Percentiles rank a stretch among this genome's conserved stretches.
Evolutionary conservation across 176 grass and related monocot genomes (phyloP).

Genomic region (Zoysia pacifica): DNA sequence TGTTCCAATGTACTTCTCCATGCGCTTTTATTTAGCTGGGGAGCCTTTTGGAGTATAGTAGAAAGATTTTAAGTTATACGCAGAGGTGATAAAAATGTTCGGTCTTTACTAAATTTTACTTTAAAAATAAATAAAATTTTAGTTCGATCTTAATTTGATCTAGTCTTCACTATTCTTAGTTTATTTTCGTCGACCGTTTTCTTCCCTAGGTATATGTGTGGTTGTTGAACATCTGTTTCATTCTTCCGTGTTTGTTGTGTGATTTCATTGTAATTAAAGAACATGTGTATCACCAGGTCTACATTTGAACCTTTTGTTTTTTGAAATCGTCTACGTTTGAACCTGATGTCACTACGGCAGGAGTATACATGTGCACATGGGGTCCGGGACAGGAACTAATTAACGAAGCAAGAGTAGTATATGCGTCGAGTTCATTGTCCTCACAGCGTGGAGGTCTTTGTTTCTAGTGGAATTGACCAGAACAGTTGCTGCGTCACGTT

Average conservation of each 20-base stretch:
- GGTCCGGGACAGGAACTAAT: not conserved
- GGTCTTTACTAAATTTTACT: no score
- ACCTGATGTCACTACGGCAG: not conserved
- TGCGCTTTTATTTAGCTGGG: not conserved
- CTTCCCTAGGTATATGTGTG: no score
- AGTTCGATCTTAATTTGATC: no score
- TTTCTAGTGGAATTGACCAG: not conserved
- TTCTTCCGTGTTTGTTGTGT: not conserved
- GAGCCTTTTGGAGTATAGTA: no score
- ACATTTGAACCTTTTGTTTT: no score
- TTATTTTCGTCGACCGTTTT: no score
- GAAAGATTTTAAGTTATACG: no score
- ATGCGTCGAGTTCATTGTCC: not conserved
- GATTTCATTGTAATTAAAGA: not conserved
- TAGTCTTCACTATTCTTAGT: no score
- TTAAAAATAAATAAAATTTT: no score
- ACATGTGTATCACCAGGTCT: not conserved
- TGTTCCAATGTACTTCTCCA: not conserved
- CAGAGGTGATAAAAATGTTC: no score
- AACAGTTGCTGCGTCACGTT: not conserved
- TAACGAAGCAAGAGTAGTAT: not conserved
- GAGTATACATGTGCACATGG: not conserved
- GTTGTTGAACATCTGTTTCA: not conserved
- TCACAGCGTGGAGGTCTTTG: not conserved
- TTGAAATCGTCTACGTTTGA: not conserved